Conservation (phyloP, 305 asterid genomes). For the Fraxinus velutina region DNA sequence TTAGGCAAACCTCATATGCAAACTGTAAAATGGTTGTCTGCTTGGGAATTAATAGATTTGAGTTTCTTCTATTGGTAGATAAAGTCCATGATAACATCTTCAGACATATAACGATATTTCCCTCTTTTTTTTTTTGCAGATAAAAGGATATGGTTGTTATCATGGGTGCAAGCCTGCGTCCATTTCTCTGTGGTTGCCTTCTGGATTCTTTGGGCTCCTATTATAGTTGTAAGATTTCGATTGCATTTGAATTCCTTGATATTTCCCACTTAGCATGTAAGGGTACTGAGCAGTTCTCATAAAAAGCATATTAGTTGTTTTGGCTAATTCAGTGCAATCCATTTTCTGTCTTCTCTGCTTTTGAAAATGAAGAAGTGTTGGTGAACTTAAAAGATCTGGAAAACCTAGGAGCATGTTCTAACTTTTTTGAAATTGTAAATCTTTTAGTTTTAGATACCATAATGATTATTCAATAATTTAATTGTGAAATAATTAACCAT, state of each 20-base stretch:
- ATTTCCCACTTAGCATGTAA: neutral
- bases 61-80: neutral
- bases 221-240: conserved; percentile 53
- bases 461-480: neutral
- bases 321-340: neutral
- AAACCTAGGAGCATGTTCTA: neutral
- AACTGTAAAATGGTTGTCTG: neutral
- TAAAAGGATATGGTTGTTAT: conserved; percentile 77
- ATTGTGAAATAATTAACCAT: neutral
- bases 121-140: conserved; percentile 35
- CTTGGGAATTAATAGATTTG: neutral
- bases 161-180: conserved; percentile 70
- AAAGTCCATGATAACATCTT: neutral
- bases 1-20: neutral
- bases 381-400: neutral
- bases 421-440: neutral
- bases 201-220: conserved; percentile 97
- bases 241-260: neutral
- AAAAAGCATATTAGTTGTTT: conserved; percentile 11
- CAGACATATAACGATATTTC: conserved; percentile 6
- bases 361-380: neutral
- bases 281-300: neutral
- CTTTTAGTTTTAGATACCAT: neutral
- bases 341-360: neutral
- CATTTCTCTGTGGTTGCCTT: conserved; percentile 68